Evolutionary conservation across 768 basidiomycete species (phyloP), one percentile per base, ranked within the genome.

Genomic region (Lentinula edodes): DNA sequence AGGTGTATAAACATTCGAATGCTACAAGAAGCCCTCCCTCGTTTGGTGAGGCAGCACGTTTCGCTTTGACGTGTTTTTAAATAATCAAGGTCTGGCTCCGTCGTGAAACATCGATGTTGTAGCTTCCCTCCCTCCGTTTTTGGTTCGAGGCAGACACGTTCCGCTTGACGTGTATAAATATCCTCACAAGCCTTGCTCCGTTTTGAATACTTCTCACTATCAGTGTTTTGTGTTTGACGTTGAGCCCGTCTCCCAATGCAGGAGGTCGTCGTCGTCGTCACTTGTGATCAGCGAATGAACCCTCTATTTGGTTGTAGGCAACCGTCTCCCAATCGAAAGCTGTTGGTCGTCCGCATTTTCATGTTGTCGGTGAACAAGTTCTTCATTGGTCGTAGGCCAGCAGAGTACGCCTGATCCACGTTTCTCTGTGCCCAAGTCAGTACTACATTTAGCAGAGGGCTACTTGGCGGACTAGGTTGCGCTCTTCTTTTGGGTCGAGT

Each of bases 101-200:
- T 56, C 41, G 38, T 32, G 1, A 16, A 12, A 23, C 39, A 5
- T 38, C 53, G 36, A 39, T 35, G 53, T 54, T 20, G 53, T 39
- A 39, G 53, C 53, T 48, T 48, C 53, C 53, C 35, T 52, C 52
- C 28, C 1, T 35, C 38, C 38, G 18, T 10, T 54, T n/a, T 38
- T 15, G 38, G 53, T 38, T 23, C 18, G 6, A 54, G 53, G 53
- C 32, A 39, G 53, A 54, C 53, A 54, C 53, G 53, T 20, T 54
- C 53, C 53, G 53, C 53, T 54, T 54, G 53, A 36, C 53, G 53
- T 54, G 53, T 54, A 54, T 36, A 54, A 54, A 54, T 20, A 54
- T 39, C 28, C 38, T 48, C 20, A 8, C 16, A 54, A 18, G 36
- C 53, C 28, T 28, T 20, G 53, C 36, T 54, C 53, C 53, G 38